A percentile compares a stretch with the other conserved stretches of the same genome.
phyloP scores from a whole-genome alignment of 1,139 yeast species.

The Geotrichum histeridarum region DNA sequence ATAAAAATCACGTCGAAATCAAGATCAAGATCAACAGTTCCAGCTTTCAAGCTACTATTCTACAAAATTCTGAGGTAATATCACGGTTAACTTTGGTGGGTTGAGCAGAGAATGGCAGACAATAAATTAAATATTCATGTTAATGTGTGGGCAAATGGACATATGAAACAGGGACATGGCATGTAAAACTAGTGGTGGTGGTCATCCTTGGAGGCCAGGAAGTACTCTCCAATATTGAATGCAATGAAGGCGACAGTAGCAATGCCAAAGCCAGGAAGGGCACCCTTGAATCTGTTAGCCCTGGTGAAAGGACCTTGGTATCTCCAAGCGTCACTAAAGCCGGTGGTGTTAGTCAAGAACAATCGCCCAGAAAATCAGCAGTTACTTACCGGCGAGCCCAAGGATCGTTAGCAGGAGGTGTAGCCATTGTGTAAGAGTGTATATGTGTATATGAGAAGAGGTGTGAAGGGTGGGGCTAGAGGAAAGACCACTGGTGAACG shows the following conservation, averaged over 20 bases:
- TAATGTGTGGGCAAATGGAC: neutral
- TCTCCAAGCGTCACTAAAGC: constrained; percentile 82
- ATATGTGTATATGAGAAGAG: no score
- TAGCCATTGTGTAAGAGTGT: constrained; percentile 21
- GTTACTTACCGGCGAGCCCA: constrained; percentile 46
- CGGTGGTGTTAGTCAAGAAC: neutral
- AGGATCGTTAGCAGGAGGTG: constrained; percentile 40
- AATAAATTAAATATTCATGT: neutral
- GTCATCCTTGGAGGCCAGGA: constrained; percentile 30
- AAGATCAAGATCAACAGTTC: no score
- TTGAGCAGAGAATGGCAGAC: neutral
- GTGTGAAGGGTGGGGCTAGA: no score
- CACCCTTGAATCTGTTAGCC: constrained; percentile 60
- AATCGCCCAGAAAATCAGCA: neutral
- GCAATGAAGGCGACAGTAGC: constrained; percentile 73
- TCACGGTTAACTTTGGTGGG: neutral
- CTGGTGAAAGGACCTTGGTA: constrained; percentile 77
- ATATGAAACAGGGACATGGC: neutral
- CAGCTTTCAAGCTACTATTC: no score
- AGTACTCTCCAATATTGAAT: constrained; percentile 56
- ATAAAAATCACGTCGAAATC: no score
- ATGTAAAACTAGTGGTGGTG: constrained; percentile 1
- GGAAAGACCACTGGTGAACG: neutral
- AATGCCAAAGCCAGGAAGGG: constrained; percentile 81
- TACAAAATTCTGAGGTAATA: no score